Evolutionary conservation across 2,329 filamentous ascomycete genomes (phyloP).

Genomic region (Monosporascus sp.): DNA sequence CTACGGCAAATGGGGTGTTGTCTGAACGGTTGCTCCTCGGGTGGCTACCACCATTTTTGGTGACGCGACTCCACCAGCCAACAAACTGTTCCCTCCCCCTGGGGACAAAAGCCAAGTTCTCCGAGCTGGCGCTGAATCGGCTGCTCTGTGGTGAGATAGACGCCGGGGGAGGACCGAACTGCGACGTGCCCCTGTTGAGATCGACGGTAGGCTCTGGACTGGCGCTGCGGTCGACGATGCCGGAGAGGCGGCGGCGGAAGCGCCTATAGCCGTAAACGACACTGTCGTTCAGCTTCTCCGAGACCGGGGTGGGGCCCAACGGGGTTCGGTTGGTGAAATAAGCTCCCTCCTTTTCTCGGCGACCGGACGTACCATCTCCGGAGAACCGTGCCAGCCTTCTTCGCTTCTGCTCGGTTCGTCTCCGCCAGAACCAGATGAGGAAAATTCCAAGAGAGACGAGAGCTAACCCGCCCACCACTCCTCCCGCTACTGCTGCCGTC

Average conservation of each 20-base stretch:
- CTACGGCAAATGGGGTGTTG: slow-evolving; percentile 20
- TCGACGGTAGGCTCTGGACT: slow-evolving; percentile 37
- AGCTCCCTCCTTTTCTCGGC: slow-evolving; percentile 21
- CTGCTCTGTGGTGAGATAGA: slow-evolving; percentile 17
- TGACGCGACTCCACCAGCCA: slow-evolving; percentile 41
- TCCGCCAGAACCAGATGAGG: slow-evolving; percentile 46
- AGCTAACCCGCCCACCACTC: slow-evolving; percentile 44
- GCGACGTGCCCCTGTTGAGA: slow-evolving; percentile 48
- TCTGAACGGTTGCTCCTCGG: slow-evolving; percentile 17
- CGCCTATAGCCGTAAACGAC: slow-evolving; percentile 31
- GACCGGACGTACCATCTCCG: slow-evolving; percentile 19
- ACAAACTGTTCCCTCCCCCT: slow-evolving; percentile 33
- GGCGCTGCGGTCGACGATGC: slow-evolving; percentile 24
- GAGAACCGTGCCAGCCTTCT: slow-evolving; percentile 45
- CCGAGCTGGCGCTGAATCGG: slow-evolving; percentile 29
- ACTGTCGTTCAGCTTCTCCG: slow-evolving; percentile 34
- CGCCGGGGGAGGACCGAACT: slow-evolving; percentile 34
- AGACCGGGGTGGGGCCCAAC: slow-evolving; percentile 42
- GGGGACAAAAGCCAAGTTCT: slow-evolving; percentile 5
- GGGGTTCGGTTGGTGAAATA: slow-evolving; percentile 41
- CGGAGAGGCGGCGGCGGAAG: slow-evolving; percentile 29
- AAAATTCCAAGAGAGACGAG: slow-evolving; percentile 41
- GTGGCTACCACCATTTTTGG: slow-evolving; percentile 29
- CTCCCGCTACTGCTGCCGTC: slow-evolving; percentile 42
- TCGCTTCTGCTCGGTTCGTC: slow-evolving; percentile 34